These are phyloP conservation scores for Porogramme epimiltina DNA, from an alignment of 1,284 basidiomycete species.

Conservation along the genomic window DNA sequence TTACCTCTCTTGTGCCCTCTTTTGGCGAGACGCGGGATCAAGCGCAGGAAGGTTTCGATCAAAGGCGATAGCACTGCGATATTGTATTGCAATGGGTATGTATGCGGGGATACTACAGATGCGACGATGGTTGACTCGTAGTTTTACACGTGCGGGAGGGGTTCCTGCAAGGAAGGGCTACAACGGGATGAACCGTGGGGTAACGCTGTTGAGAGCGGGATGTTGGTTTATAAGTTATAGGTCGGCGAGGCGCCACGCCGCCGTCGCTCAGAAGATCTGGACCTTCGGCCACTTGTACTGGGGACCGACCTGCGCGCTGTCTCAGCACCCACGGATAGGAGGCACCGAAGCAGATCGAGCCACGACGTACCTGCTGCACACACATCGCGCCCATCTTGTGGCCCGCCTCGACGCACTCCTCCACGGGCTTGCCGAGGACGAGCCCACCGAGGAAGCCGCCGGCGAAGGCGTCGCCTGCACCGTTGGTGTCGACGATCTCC, in stretches of 20 bases:
- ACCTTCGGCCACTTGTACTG: constrained; percentile 83
- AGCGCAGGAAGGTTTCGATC: not conserved
- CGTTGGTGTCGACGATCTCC: constrained; percentile 96
- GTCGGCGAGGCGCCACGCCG: not conserved
- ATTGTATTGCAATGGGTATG: not conserved
- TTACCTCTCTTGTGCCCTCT: not conserved
- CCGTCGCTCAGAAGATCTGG: constrained; percentile 49
- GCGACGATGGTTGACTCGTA: constrained; percentile 31
- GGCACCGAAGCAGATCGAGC: not conserved
- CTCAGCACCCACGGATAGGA: not conserved
- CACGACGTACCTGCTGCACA: constrained; percentile 72
- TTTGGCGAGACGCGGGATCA: too few relatives aligned
- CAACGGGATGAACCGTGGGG: constrained; percentile 14
- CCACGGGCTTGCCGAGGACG: constrained; percentile 79
- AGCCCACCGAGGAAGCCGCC: constrained; percentile 93
- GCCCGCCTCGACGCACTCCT: constrained; percentile 83
- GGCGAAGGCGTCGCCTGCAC: constrained; percentile 99
- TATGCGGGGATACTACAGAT: constrained; percentile 18
- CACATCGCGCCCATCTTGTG: constrained; percentile 92
- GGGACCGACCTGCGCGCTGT: constrained; percentile 60
- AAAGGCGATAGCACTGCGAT: not conserved
- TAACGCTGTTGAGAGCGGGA: constrained; percentile 47
- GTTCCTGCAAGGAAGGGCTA: constrained; percentile 17
- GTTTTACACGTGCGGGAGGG: constrained; percentile 24
- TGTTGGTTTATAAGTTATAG: constrained; percentile 16